Conservation (phyloP, 2,329 filamentous ascomycete genomes). For the Cladophialophora bantiana region DNA sequence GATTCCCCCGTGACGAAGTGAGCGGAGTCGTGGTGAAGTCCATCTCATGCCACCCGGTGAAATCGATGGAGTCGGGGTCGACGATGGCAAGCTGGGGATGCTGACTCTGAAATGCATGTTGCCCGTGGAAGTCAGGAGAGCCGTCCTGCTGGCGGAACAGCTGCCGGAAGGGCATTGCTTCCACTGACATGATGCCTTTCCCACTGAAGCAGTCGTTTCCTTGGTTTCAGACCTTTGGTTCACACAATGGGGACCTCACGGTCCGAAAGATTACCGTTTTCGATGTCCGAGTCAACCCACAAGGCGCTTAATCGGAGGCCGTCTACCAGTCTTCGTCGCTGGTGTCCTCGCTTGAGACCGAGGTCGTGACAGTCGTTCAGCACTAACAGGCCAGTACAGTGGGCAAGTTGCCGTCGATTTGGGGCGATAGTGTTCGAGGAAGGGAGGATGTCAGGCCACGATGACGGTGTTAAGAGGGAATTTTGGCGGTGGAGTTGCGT, state of each 20-base stretch:
- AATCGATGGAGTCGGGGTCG: conserved; percentile 36
- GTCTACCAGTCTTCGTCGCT: conserved; percentile 88
- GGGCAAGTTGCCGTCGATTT: conserved; percentile 4
- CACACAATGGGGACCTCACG: neutral
- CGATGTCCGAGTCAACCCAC: conserved; percentile 4
- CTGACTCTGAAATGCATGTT: conserved; percentile 32
- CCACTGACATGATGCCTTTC: conserved; percentile 4
- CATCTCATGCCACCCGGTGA: conserved; percentile 39
- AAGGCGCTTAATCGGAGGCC: conserved; percentile 66
- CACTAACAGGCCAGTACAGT: neutral
- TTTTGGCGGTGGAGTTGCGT: conserved; percentile 27
- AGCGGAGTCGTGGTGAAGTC: conserved; percentile 36
- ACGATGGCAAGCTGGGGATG: conserved; percentile 35
- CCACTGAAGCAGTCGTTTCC: neutral
- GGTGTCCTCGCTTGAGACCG: conserved; percentile 89
- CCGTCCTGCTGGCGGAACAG: conserved; percentile 27
- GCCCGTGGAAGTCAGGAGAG: conserved; percentile 38
- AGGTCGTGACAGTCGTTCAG: conserved; percentile 52
- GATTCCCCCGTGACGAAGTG: conserved; percentile 22
- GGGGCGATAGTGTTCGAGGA: conserved; percentile 24
- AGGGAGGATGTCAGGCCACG: conserved; percentile 35
- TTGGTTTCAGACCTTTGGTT: neutral
- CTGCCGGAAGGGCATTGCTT: conserved; percentile 34
- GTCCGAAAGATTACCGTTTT: conserved; percentile 16
- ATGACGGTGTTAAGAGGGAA: conserved; percentile 24